These are phyloP conservation scores for Carex cristatella DNA, from an alignment of 176 grass and related monocot genomes.

Conservation along the genomic window DNA sequence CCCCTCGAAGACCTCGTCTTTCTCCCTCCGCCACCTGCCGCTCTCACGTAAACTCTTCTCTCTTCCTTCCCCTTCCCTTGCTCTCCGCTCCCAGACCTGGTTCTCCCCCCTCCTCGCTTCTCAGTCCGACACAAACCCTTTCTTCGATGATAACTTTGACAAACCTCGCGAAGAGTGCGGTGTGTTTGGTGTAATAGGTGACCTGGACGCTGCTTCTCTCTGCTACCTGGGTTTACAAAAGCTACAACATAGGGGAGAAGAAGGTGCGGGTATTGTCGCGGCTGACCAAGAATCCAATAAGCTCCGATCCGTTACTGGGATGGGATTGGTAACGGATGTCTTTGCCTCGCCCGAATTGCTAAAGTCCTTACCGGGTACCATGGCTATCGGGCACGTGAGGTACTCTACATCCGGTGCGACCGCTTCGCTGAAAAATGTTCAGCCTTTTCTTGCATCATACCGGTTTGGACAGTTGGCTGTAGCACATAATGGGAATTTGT, in stretches of 20 bases:
- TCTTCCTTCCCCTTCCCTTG: neutral
- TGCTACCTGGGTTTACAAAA: constrained; percentile 78
- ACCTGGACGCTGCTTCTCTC: constrained; percentile 59
- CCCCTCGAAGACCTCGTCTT: neutral
- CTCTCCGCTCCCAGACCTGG: constrained; percentile 8
- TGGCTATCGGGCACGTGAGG: constrained; percentile 70
- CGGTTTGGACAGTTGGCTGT: constrained; percentile 75
- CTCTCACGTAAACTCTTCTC: neutral
- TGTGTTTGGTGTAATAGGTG: constrained; percentile 78
- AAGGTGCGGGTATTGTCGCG: constrained; percentile 72
- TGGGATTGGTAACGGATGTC: constrained; percentile 74
- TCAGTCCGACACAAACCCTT: constrained; percentile 27
- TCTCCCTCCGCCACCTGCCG: constrained; percentile 7
- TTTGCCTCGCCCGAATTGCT: constrained; percentile 53
- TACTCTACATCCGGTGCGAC: constrained; percentile 70
- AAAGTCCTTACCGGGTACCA: constrained; percentile 40
- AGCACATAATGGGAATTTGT: constrained; percentile 86
- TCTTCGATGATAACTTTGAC: constrained; percentile 30
- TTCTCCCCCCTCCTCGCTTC: neutral
- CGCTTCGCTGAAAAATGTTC: constrained; percentile 53
- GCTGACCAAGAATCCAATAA: constrained; percentile 23
- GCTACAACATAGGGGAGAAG: constrained; percentile 90
- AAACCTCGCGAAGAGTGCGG: constrained; percentile 96
- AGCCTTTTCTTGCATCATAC: constrained; percentile 87
- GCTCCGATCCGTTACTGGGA: constrained; percentile 48